Conservation (phyloP, 169 alveolate species). For the Plasmodium sp. region DNA sequence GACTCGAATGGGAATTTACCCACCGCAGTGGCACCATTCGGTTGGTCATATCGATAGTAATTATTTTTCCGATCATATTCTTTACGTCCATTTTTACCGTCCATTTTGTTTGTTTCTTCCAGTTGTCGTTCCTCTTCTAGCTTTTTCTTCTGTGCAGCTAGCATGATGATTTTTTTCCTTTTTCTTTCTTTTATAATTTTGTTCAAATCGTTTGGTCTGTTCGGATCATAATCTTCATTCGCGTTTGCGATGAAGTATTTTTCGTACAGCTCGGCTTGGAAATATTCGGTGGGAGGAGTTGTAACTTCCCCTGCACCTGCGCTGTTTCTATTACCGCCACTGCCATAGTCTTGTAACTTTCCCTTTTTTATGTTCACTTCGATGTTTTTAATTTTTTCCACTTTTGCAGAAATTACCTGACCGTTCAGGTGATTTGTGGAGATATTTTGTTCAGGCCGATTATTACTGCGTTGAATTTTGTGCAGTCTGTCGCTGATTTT, state of each 20-base stretch:
- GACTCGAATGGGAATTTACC: background rate
- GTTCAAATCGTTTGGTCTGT: conserved; percentile 67
- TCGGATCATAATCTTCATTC: conserved; percentile 75
- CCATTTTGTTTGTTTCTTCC: conserved; percentile 17
- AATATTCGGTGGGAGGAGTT: background rate
- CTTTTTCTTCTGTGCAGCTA: conserved; percentile 69
- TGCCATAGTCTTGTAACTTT: background rate
- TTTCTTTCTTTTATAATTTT: conserved; percentile 76
- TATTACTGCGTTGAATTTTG: conserved; percentile 40
- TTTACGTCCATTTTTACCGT: background rate
- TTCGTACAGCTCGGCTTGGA: conserved; percentile 36
- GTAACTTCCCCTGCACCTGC: background rate
- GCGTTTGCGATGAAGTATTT: conserved; percentile 70
- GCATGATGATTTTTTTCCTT: conserved; percentile 57
- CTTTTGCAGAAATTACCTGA: background rate
- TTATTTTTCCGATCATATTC: conserved; percentile 20
- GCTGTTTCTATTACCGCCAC: background rate
- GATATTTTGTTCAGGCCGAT: background rate
- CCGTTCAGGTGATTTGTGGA: background rate
- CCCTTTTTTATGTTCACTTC: conserved; percentile 7
- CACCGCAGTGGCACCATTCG: background rate
- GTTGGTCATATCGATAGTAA: background rate
- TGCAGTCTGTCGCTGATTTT: conserved; percentile 61
- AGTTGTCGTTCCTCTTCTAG: conserved; percentile 28
- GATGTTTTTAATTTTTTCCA: background rate